Conservation (phyloP, 2,329 filamentous ascomycete species). For the Ophiostoma tasmaniense region DNA sequence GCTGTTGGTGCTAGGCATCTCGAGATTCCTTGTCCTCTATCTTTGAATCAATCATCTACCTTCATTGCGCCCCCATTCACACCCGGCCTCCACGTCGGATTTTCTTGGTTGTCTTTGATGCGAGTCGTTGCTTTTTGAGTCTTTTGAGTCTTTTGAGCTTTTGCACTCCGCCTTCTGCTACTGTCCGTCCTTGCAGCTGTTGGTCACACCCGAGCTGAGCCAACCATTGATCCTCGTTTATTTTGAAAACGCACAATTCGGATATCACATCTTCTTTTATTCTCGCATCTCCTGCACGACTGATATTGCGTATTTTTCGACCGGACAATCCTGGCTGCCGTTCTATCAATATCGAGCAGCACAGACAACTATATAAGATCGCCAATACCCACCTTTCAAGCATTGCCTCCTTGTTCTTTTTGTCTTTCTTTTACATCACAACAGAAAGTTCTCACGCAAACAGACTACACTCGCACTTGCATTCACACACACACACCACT, state of each 20-base stretch:
- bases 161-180: neutral
- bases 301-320: neutral
- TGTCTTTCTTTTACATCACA: neutral
- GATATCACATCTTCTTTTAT: conserved; percentile 1
- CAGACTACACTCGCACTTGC: neutral
- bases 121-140: neutral
- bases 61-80: neutral
- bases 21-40: neutral
- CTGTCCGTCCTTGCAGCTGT: conserved; percentile 9
- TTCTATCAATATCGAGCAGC: neutral
- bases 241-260: conserved; percentile 3
- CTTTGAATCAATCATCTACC: neutral
- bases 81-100: neutral
- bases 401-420: neutral
- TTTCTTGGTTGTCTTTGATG: neutral
- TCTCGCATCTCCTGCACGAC: neutral
- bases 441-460: neutral
- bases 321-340: neutral
- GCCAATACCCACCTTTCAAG: neutral
- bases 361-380: neutral
- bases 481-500: neutral
- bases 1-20: neutral
- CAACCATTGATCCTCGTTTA: conserved; percentile 14
- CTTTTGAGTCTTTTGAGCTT: neutral
- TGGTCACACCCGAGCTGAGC: conserved; percentile 10